Evolutionary conservation across 106 monocot genomes (phyloP).

Genomic region (Narthecium ossifragum): DNA sequence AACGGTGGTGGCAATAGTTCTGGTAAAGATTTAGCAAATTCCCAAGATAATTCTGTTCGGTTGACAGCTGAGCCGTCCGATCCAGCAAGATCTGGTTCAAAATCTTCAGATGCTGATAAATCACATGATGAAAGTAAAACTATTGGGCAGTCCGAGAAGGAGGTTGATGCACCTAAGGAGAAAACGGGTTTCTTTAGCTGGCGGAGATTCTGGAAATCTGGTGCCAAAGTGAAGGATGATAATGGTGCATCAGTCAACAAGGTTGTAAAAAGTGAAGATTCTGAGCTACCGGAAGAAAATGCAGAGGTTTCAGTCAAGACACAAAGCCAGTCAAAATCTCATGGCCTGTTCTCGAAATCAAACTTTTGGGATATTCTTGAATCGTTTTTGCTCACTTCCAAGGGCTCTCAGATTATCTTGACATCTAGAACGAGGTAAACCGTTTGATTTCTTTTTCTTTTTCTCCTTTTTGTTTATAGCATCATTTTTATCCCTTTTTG

Average conservation of each 20-base stretch:
- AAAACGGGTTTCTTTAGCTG: constrained; percentile 26
- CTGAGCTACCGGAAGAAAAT: constrained; percentile 8
- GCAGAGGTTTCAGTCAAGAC: neutral
- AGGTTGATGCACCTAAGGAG: neutral
- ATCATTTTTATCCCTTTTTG: no score
- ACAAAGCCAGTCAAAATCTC: constrained; percentile 14
- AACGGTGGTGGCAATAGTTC: constrained; percentile 5
- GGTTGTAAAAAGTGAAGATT: constrained; percentile 2
- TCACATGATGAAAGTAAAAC: constrained; percentile 6
- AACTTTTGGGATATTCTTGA: constrained; percentile 72
- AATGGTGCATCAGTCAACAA: constrained; percentile 5
- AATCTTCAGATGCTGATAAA: constrained; percentile 5
- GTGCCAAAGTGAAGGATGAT: constrained; percentile 5
- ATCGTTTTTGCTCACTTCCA: constrained; percentile 45
- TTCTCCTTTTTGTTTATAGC: neutral
- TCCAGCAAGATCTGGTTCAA: constrained; percentile 1
- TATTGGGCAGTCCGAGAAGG: constrained; percentile 4
- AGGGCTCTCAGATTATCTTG: constrained; percentile 46
- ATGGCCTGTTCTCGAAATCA: constrained; percentile 49
- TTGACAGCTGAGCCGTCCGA: neutral
- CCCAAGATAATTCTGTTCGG: constrained; percentile 7
- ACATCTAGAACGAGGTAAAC: constrained; percentile 72
- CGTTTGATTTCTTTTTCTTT: constrained; percentile 3
- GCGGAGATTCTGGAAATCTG: constrained; percentile 31
- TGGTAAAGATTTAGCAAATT: constrained; percentile 9